Percentiles rank a stretch among this genome's conserved stretches.
phyloP scores from a whole-genome alignment of 108 stramenopile genomes.

The Skeletonema tropicum region DNA sequence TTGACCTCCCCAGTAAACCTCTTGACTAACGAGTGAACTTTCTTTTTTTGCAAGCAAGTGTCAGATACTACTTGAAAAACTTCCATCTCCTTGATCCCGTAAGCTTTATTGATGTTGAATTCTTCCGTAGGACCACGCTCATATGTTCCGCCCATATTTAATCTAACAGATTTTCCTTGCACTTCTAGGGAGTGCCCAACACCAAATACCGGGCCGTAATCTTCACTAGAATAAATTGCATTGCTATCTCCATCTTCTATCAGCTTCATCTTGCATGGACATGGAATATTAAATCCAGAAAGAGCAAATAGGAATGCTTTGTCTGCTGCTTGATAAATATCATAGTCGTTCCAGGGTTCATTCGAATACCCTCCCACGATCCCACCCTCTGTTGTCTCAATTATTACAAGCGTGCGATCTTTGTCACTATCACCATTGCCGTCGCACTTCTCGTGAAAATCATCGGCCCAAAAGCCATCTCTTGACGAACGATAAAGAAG shows the following conservation, averaged over 20 bases:
- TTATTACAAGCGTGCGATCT: conserved; percentile 13
- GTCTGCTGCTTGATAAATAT: not conserved
- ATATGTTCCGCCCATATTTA: conserved; percentile 4
- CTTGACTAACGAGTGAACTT: not conserved
- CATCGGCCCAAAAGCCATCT: not conserved
- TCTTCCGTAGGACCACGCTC: not conserved
- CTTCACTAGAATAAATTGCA: not conserved
- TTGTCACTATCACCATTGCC: not conserved
- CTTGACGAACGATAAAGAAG: conserved; percentile 7
- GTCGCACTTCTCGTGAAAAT: not conserved
- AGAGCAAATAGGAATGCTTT: conserved; percentile 29
- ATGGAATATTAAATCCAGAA: not conserved
- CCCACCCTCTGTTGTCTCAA: conserved; percentile 13
- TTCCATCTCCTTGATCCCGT: conserved; percentile 1
- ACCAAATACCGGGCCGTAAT: conserved; percentile 22
- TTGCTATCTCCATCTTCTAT: not conserved
- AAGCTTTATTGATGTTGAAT: not conserved
- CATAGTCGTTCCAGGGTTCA: conserved; percentile 1
- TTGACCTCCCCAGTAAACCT: conserved; percentile 31
- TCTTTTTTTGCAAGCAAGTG: not conserved
- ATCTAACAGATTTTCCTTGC: not conserved
- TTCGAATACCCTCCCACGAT: conserved; percentile 14
- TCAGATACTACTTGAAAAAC: conserved; percentile 3
- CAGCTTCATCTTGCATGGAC: conserved; percentile 18
- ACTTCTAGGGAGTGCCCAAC: not conserved